Base-by-base conservation (phyloP, 257 asterid species). In the Scutellaria barbata region DNA sequence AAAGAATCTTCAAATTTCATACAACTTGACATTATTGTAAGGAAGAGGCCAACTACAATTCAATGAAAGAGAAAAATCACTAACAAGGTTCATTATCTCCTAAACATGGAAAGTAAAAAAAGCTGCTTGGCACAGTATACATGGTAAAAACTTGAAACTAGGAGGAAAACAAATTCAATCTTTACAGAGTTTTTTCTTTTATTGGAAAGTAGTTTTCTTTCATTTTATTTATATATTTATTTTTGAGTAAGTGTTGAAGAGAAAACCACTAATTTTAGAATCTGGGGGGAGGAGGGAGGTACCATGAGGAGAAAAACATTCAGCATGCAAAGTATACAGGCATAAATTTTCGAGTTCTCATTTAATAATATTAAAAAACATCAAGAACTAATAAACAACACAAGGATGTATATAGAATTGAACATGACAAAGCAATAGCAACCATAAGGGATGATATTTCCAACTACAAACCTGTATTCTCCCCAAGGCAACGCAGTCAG, bases 401-500 rank as follows among this genome's bases (percentile, higher is more conserved):
- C 54, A 57, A 79, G 51, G 22, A 56, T 72, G 60, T 22, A 45
- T 41, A 9, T 8, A 60, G 58, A 22, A 40, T 57, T 74, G 67
- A 66, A 65, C 22, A 46, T 45, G 50, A 17, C 1, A 30, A 58
- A 43, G 45, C 6, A 63, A 53, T 43, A 65, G 52, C 10, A 51
- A 62, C 72, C 47, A 9, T 33, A 64, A 13, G 69, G 33, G 56
- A 68, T 39, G 45, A 71, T 63, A 69, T 60, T 30, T 57, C 71
- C 71, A 71, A 65, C 45, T 22, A 54, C 81, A 71, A 64, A 95
- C 99, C 99, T 95, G 91, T 88, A 92, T 82, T 87, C 95, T 37
- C 99, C 98, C 98, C 99, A 95, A 25, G 99, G 99, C 84, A 95
- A 69, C 3, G 96, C 96, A 74, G 98, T 95, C 90, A 92, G 87